A percentile compares a stretch with the other conserved stretches of the same genome.
These are phyloP conservation scores for Yarrowia yakushimensis DNA, from an alignment of 805 yeast species.

Conservation along the genomic window DNA sequence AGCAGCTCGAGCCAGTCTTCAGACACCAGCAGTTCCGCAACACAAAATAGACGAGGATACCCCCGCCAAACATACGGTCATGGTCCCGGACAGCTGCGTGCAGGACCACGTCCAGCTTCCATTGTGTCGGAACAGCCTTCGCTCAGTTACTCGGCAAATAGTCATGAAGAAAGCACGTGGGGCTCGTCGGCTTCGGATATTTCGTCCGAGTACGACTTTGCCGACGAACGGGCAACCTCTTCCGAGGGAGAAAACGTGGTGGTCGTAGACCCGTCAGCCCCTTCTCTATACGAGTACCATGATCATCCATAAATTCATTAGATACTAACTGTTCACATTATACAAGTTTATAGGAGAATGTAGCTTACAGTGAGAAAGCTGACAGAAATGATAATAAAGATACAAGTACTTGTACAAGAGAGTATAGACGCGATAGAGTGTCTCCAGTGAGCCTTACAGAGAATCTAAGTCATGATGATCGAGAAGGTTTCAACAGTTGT, in stretches of 20 bases:
- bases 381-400: too few relatives aligned
- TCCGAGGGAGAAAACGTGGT: slow-evolving; percentile 15
- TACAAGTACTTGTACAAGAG: too few relatives aligned
- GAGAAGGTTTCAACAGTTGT: too few relatives aligned
- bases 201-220: slow-evolving; percentile 17
- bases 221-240: slow-evolving; percentile 13
- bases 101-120: background rate
- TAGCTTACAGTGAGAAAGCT: too few relatives aligned
- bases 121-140: slow-evolving; percentile 15
- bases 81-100: background rate
- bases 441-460: too few relatives aligned
- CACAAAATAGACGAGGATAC: background rate
- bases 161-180: slow-evolving; percentile 18
- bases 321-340: slow-evolving; percentile 1
- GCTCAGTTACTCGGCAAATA: slow-evolving; percentile 12
- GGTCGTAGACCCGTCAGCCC: slow-evolving; percentile 11
- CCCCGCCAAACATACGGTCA: slow-evolving; percentile 4
- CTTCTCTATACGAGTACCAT: background rate
- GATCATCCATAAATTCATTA: background rate
- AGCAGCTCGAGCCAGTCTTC: background rate
- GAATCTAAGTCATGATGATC: too few relatives aligned
- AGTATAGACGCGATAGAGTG: too few relatives aligned
- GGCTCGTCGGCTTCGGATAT: slow-evolving; percentile 19
- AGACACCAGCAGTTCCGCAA: background rate
- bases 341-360: too few relatives aligned